phyloP scores from a whole-genome alignment of 73 alveolate species.

The Paramecium caudatum region DNA sequence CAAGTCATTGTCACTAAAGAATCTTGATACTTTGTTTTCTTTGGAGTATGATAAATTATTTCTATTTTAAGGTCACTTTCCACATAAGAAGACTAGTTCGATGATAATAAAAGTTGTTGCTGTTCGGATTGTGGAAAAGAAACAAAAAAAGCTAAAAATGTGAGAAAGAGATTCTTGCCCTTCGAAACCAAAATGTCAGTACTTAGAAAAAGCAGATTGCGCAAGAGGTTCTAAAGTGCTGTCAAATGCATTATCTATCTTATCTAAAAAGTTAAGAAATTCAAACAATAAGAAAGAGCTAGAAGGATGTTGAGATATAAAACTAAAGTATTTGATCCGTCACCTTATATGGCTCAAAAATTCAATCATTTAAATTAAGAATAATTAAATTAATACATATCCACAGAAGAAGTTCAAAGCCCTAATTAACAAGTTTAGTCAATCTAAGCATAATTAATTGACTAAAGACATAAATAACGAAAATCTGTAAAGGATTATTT shows the following conservation, averaged over 20 bases:
- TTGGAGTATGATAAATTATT: neutral
- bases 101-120: conserved; percentile 48
- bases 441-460: neutral
- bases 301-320: conserved; percentile 18
- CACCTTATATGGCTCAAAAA: neutral
- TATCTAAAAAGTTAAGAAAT: neutral
- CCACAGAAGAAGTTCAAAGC: neutral
- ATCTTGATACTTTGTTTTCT: neutral
- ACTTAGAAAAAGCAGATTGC: conserved; percentile 9
- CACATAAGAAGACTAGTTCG: neutral
- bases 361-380: too few relatives aligned
- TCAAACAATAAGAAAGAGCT: conserved; percentile 8
- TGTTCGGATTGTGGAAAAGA: neutral
- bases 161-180: neutral
- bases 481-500: neutral
- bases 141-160: neutral
- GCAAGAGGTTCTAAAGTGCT: conserved; percentile 7
- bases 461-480: conserved; percentile 20
- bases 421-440: neutral
- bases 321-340: conserved; percentile 37
- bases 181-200: conserved; percentile 49
- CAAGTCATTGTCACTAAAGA: conserved; percentile 11
- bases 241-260: neutral
- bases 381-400: neutral
- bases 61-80: neutral